Base-by-base conservation (phyloP, 1,139 yeast species). In the Meyerozyma sp. region DNA sequence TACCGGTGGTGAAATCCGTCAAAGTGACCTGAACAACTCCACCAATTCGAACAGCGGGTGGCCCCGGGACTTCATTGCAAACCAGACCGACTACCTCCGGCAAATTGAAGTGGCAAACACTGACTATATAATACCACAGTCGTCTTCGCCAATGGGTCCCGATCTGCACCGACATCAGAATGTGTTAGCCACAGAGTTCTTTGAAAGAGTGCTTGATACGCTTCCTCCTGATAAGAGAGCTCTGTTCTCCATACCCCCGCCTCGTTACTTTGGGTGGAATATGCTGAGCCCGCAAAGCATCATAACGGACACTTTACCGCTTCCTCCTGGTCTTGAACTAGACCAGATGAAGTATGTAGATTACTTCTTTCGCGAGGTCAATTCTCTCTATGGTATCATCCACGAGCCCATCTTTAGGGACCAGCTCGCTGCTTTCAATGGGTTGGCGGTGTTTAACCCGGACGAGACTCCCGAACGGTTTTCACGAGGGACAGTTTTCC, bases 181-280 rank as follows among this genome's bases (percentile, higher is more conserved):
- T 42, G 54, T 73, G n/a, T 55, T 81, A 27, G 69, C 79, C 3
- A 65, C 64, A 26, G 75, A 71, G 40, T 58, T 81, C 38, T 79
- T 81, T 32, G 51, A 58, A 16, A 59, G 66, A 18, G 53, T 76
- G 47, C 67, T 68, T 51, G 50, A 63, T 5, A 56, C 65, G 29
- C 59, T 81, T 29, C 58, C 74, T 6, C 66, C 64, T 5, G 70
- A 70, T 20, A 61, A 66, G 50, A 62, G 65, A 42, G 54, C 60
- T 28, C 57, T 65, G 36, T 71, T 80, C 5, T 56, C 64, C 4
- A 53, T 77, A 9, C 88, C 88, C 3, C 60, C 87, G 45, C 63
- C 70, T 14, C 87, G 81, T 54, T 76, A 70, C 48, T 82, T 79
- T 53, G 86, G 84, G 13, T 82, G 86, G 86, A 82, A 82, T 55